Conservation (phyloP, 345 rosid genomes). For the Leavenworthia alabamica region DNA sequence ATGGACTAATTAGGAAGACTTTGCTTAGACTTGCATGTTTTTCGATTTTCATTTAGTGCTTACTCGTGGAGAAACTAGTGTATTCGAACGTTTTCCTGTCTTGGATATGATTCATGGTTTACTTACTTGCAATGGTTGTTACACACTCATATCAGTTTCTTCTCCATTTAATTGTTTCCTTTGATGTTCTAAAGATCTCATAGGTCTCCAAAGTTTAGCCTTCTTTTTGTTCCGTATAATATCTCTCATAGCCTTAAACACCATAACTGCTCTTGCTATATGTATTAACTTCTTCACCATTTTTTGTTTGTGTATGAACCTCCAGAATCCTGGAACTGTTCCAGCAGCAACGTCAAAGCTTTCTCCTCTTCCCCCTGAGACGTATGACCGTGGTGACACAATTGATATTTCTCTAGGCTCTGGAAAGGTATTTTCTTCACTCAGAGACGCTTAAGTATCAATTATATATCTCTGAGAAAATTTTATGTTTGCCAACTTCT, state of each 20-base stretch:
- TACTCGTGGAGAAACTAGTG: background rate
- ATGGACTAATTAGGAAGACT: background rate
- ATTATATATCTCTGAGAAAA: slow-evolving; percentile 1
- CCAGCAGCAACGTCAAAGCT: slow-evolving; percentile 70
- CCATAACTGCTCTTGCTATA: background rate
- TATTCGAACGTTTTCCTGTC: background rate
- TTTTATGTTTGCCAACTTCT: slow-evolving; percentile 4
- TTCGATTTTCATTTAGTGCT: background rate
- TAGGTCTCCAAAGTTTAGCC: background rate
- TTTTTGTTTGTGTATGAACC: background rate
- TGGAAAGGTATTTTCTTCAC: slow-evolving; percentile 46
- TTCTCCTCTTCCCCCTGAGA: slow-evolving; percentile 87
- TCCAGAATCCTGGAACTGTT: slow-evolving; percentile 66
- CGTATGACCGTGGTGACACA: slow-evolving; percentile 80
- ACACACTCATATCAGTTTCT: background rate
- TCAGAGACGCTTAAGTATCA: background rate
- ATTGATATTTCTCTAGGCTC: slow-evolving; percentile 76
- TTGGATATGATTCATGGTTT: background rate
- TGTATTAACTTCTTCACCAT: background rate
- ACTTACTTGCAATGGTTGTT: background rate
- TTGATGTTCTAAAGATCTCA: background rate
- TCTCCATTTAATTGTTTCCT: background rate
- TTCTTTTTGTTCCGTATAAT: background rate
- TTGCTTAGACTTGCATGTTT: background rate
- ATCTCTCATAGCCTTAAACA: background rate